Base-by-base conservation (phyloP, 2,329 filamentous ascomycete genomes). In the Diaporthe caulivora region DNA sequence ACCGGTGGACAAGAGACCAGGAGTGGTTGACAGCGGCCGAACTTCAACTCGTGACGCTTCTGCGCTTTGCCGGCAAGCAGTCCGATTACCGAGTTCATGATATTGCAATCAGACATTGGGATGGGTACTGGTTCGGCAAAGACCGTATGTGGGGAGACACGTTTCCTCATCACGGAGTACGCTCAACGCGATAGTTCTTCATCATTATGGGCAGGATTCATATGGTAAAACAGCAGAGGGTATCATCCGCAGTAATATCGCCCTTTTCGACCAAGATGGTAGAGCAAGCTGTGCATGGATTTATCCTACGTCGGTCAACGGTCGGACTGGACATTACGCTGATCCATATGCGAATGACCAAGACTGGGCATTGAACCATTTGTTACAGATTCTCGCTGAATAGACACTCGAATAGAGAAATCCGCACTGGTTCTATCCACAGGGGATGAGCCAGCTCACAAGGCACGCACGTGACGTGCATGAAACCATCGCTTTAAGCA, bases 41-140 rank as follows among this genome's bases (percentile, higher is more conserved):
- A 42, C 34, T 26, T 13, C 55, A 60, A 4, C n/a, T 60, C 34
- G n/a, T 17, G 10, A 60, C 34, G 8, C 34, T 42, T 4, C n/a
- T 60, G n/a, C 34, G 34, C 34, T 42, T 60, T 18, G 40, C 55
- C 13, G 34, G 55, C 13, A 60, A 60, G 55, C 31, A 60, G n/a
- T 34, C 55, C 13, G 55, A 60, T 6, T 60, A 42, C 34, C 21
- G 55, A 42, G n/a, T 60, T 26, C 55, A 60, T 17, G 15, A 42
- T 40, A 18, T 60, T 42, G 34, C 55, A 42, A 60, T 60, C 55
- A 60, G 55, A 40, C n/a, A 42, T 18, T 60, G n/a, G 55, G 55
- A 60, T 11, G 34, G 55, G 7, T 42, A 60, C 34, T 60, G n/a
- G n/a, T 40, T 24, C 26, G 55, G 55, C n/a, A 60, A 60, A 2